These are phyloP conservation scores for Vanrija humicola DNA, from an alignment of 1,284 basidiomycete genomes.

Conservation along the genomic window DNA sequence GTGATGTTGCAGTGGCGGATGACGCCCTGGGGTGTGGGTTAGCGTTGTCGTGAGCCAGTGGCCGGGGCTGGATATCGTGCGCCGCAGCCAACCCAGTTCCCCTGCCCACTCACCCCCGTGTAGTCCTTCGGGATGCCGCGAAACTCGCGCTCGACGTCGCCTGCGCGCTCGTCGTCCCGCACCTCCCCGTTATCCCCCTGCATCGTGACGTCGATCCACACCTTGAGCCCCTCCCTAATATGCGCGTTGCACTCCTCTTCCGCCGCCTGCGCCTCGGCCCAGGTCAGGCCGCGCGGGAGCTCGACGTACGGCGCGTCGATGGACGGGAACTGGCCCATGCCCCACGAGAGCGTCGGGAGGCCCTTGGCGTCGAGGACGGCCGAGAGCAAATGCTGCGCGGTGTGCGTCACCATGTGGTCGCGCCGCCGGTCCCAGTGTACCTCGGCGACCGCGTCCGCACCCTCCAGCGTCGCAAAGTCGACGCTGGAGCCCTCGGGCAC, in stretches of 20 bases:
- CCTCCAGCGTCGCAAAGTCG: conserved; percentile 48
- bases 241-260: conserved; percentile 65
- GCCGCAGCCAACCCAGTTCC: too few species aligned
- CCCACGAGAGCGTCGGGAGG: conserved; percentile 78
- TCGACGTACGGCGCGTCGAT: conserved; percentile 72
- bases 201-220: conserved; percentile 39
- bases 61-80: too few species aligned
- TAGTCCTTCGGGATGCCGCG: conserved; percentile 57
- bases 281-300: conserved; percentile 64
- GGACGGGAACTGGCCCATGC: conserved; percentile 52
- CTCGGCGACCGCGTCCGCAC: conserved; percentile 57
- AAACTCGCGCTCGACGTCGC: conserved; percentile 60
- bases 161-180: not conserved
- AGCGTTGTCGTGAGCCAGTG: not conserved
- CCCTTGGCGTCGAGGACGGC: conserved; percentile 68
- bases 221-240: conserved; percentile 40
- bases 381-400: conserved; percentile 76
- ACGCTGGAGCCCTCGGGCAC: conserved; percentile 43
- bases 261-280: conserved; percentile 60
- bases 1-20: conserved; percentile 77
- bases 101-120: conserved; percentile 32
- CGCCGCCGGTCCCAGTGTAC: conserved; percentile 66
- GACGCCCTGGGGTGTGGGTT: conserved; percentile 54
- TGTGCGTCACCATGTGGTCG: conserved; percentile 82
- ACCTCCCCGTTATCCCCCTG: conserved; percentile 18